phyloP scores from a whole-genome alignment of 2,329 filamentous ascomycete species.

The Bipolaris victoriae region DNA sequence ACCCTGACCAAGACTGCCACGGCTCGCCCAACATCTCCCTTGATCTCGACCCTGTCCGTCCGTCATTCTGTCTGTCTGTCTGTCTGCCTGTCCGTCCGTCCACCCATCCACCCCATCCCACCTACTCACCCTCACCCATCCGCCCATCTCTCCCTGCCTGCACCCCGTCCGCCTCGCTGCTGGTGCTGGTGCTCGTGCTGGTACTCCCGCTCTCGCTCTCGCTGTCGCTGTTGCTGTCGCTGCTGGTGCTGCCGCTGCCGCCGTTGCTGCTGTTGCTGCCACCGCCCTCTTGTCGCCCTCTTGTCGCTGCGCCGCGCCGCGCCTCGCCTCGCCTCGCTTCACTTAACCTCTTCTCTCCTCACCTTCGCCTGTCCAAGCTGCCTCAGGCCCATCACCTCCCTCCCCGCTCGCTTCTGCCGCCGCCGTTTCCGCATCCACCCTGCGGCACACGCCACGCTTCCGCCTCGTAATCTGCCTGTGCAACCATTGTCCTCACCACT shows the following conservation, averaged over 20 bases:
- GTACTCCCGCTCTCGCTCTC: background rate
- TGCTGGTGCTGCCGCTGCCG: background rate
- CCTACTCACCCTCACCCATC: background rate
- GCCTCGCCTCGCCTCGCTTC: background rate
- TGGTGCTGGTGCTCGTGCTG: background rate
- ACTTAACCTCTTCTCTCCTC: background rate
- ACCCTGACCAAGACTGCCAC: constrained; percentile 11
- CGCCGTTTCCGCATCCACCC: constrained; percentile 28
- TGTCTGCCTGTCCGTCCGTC: background rate
- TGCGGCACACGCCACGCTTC: constrained; percentile 32
- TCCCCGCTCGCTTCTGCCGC: constrained; percentile 23
- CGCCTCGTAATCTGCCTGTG: constrained; percentile 28
- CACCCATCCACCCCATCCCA: constrained; percentile 16
- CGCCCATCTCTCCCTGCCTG: background rate
- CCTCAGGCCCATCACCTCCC: constrained; percentile 8
- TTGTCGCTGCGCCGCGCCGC: background rate
- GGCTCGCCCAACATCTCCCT: constrained; percentile 12
- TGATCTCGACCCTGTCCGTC: constrained; percentile 2
- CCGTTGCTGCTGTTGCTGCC: background rate
- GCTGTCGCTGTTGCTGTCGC: constrained; percentile 1
- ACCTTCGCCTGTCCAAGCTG: background rate
- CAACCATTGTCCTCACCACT: constrained; percentile 27
- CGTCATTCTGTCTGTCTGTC: too few species aligned
- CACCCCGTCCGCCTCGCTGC: background rate
- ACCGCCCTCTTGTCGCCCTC: background rate